Conservation (phyloP, 2,329 filamentous ascomycete genomes). For the Piedraia hortae region DNA sequence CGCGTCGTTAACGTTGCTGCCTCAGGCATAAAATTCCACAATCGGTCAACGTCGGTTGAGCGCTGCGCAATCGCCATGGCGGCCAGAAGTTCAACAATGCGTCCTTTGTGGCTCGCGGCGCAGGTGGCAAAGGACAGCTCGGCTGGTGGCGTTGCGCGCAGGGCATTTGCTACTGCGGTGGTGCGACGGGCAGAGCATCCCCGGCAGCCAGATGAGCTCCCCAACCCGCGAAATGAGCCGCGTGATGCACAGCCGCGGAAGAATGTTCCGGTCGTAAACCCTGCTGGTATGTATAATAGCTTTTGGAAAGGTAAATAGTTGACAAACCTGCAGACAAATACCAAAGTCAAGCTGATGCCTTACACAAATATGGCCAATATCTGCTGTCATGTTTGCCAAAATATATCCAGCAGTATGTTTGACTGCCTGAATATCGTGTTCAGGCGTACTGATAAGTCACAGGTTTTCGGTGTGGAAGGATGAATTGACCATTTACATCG, state of each 20-base stretch:
- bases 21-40: no score
- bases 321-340: constrained; percentile 39
- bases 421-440: neutral
- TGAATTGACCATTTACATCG: constrained; percentile 52
- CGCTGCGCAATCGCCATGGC: constrained; percentile 1
- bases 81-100: constrained; percentile 1
- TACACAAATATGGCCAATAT: constrained; percentile 91
- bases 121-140: constrained; percentile 1
- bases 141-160: constrained; percentile 7
- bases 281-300: constrained; percentile 21
- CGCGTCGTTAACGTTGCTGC: no score
- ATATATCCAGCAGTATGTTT: constrained; percentile 62
- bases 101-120: constrained; percentile 2
- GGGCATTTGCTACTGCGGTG: constrained; percentile 18
- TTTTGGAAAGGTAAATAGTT: constrained; percentile 1
- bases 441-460: constrained; percentile 1
- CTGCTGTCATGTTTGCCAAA: constrained; percentile 90
- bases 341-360: constrained; percentile 54
- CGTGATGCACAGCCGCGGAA: constrained; percentile 25
- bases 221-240: constrained; percentile 19
- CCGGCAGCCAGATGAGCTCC: constrained; percentile 10
- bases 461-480: constrained; percentile 97
- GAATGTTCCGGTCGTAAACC: constrained; percentile 60
- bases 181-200: constrained; percentile 17
- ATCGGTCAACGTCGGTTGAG: neutral